phyloP scores from a whole-genome alignment of 2,329 filamentous ascomycete species.

The Trichoderma guizhouense region DNA sequence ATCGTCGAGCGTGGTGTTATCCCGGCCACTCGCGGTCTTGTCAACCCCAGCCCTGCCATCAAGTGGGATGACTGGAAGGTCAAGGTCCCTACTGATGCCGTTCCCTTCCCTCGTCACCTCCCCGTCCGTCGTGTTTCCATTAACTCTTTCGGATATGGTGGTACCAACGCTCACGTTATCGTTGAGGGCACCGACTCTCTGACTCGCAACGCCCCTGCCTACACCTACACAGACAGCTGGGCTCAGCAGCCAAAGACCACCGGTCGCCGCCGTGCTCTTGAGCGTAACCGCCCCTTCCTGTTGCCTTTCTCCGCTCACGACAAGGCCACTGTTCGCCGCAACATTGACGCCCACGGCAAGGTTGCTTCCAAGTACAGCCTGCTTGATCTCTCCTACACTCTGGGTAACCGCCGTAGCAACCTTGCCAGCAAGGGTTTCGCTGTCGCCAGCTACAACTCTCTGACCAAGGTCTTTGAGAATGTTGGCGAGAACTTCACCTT shows the following conservation, averaged over 20 bases:
- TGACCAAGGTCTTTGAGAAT: background rate
- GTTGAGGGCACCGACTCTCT: constrained; percentile 1
- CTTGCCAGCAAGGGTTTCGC: background rate
- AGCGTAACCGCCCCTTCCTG: background rate
- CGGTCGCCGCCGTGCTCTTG: background rate
- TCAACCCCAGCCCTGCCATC: constrained; percentile 23
- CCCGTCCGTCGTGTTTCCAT: constrained; percentile 2
- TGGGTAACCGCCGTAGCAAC: background rate
- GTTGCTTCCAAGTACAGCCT: constrained; percentile 2
- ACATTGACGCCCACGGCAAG: background rate
- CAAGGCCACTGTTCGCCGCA: background rate
- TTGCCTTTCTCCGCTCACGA: constrained; percentile 14
- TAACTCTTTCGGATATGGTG: constrained; percentile 11
- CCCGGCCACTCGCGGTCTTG: background rate
- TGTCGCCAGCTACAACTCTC: background rate
- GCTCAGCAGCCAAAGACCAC: background rate
- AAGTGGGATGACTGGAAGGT: background rate
- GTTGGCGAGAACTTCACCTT: background rate
- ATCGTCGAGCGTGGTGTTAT: background rate
- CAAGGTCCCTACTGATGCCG: constrained; percentile 7
- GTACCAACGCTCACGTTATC: constrained; percentile 8
- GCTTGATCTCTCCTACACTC: constrained; percentile 1
- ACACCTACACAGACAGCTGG: background rate
- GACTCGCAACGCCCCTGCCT: background rate
- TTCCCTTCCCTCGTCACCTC: background rate